Percentiles rank a stretch among this genome's conserved stretches.
phyloP scores from a whole-genome alignment of 768 basidiomycete genomes.

The Kwoniella pini region DNA sequence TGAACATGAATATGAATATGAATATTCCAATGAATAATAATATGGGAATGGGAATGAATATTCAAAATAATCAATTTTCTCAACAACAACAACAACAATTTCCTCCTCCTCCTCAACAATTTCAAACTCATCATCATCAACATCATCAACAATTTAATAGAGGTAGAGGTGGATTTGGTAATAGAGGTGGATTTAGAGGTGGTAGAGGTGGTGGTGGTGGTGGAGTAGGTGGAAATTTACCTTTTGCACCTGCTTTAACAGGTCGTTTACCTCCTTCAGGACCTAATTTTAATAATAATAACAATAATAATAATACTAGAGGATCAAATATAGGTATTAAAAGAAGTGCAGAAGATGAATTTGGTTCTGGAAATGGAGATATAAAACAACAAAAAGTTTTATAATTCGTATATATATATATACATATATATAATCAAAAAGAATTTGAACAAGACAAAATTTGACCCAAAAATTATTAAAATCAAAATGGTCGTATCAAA shows the following conservation, averaged over 20 bases:
- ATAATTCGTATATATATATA: not conserved
- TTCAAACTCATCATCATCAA: not conserved
- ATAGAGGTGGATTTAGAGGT: conserved; percentile 9
- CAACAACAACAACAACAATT: conserved; percentile 8
- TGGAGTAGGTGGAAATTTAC: conserved; percentile 4
- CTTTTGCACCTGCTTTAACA: not conserved
- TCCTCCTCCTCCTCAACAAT: not conserved
- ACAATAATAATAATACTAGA: too few species aligned
- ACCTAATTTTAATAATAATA: not conserved
- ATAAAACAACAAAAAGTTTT: conserved; percentile 15
- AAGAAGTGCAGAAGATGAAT: conserved; percentile 12
- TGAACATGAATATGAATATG: conserved; percentile 23
- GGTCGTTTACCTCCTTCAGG: not conserved
- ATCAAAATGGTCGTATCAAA: too few species aligned
- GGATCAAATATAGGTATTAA: not conserved
- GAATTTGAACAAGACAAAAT: too few species aligned
- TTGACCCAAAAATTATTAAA: too few species aligned
- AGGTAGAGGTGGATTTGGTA: conserved; percentile 8
- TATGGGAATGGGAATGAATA: not conserved
- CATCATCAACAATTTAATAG: not conserved
- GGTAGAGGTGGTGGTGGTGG: conserved; percentile 3
- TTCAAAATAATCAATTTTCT: not conserved
- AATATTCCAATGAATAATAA: not conserved
- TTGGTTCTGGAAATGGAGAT: conserved; percentile 7
- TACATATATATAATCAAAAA: too few species aligned